These are phyloP conservation scores for Somion occarium DNA, from an alignment of 1,284 basidiomycete species.

Conservation along the genomic window DNA sequence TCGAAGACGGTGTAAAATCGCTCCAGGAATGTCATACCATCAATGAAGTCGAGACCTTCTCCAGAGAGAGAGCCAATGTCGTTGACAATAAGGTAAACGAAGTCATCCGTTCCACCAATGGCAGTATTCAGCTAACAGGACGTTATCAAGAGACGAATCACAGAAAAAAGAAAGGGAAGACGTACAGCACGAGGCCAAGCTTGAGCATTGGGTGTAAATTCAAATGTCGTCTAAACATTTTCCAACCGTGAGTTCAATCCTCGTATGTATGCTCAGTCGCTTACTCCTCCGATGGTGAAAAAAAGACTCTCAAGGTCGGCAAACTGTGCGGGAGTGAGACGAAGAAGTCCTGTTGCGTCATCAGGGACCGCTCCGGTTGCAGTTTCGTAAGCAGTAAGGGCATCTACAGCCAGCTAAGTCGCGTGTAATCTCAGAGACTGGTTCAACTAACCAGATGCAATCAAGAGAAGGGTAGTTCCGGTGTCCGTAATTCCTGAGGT, in stretches of 20 bases:
- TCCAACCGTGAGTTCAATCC: neutral
- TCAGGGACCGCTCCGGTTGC: constrained; percentile 21
- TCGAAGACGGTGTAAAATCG: constrained; percentile 12
- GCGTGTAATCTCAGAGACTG: neutral
- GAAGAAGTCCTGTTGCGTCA: constrained; percentile 21
- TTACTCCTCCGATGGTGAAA: constrained; percentile 22
- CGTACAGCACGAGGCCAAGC: constrained; percentile 31
- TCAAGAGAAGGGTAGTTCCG: constrained; percentile 16
- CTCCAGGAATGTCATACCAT: constrained; percentile 16
- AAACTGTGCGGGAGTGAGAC: constrained; percentile 19
- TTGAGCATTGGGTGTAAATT: constrained; percentile 50
- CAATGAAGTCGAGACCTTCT: constrained; percentile 16
- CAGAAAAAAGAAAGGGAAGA: neutral
- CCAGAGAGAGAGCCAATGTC: constrained; percentile 11
- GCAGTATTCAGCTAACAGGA: constrained; percentile 11
- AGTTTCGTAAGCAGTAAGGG: constrained; percentile 16
- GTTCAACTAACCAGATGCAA: constrained; percentile 3
- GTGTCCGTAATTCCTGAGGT: constrained; percentile 17
- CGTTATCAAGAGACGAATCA: neutral
- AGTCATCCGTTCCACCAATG: constrained; percentile 13
- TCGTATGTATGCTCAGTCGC: neutral
- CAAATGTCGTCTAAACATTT: constrained; percentile 20
- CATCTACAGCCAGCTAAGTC: constrained; percentile 12
- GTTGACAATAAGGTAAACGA: constrained; percentile 15
- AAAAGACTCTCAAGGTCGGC: constrained; percentile 21